phyloP scores from a whole-genome alignment of 2,329 filamentous ascomycete species.

The Botrytis byssoidea region DNA sequence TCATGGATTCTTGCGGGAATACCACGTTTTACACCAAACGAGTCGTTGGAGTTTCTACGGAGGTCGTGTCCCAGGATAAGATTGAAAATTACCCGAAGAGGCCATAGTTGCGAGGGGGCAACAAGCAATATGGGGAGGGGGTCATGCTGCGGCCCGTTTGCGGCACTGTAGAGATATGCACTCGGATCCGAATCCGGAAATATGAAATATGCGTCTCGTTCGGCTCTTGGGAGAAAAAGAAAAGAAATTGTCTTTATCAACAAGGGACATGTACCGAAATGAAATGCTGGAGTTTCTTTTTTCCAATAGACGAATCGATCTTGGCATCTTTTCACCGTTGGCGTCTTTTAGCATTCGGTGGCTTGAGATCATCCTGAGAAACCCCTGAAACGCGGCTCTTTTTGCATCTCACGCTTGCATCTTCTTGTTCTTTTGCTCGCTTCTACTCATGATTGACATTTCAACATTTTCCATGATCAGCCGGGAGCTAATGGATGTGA shows the following conservation, averaged over 20 bases:
- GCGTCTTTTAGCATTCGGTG: slow-evolving; percentile 19
- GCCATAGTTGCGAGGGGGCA: slow-evolving; percentile 15
- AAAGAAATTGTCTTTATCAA: not conserved
- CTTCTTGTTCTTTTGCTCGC: slow-evolving; percentile 6
- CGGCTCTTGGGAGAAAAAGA: not conserved
- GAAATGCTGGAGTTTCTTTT: not conserved
- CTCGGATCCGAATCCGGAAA: slow-evolving; percentile 25
- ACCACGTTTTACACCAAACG: not conserved
- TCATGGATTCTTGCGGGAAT: not conserved
- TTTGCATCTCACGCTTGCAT: not conserved
- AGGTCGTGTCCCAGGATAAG: not conserved
- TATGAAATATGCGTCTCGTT: not conserved
- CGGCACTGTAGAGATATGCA: slow-evolving; percentile 31
- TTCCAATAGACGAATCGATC: not conserved
- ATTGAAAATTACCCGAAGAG: slow-evolving; percentile 5
- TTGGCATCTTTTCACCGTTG: slow-evolving; percentile 23
- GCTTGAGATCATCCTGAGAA: slow-evolving; percentile 13
- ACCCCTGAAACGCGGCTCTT: slow-evolving; percentile 13
- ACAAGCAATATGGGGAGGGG: slow-evolving; percentile 11
- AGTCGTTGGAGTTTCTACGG: not conserved
- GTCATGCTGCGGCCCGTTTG: slow-evolving; percentile 26
- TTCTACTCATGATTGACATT: not conserved
- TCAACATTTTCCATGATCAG: slow-evolving; percentile 4
- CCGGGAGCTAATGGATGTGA: slow-evolving; percentile 12
- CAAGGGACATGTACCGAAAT: not conserved